A percentile compares a stretch with the other conserved stretches of the same genome.
phyloP scores from a whole-genome alignment of 371 early-diverging fungal genomes.

The Mucor circinelloides region DNA sequence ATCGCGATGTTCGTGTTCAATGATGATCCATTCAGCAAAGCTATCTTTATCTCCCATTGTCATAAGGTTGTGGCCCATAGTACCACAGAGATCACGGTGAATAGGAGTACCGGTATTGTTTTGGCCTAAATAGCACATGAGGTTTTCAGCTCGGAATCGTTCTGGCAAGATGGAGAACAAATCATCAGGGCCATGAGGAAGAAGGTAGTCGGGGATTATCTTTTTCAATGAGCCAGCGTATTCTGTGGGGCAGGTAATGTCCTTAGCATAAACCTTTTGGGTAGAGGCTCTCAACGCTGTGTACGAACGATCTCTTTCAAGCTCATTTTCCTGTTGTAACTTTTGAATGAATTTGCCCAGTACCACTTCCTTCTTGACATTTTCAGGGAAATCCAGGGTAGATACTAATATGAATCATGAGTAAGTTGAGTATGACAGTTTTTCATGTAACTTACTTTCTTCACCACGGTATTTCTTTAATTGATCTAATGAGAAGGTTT shows the following conservation, averaged over 20 bases:
- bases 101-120: conserved; percentile 35
- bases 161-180: conserved; percentile 28
- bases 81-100: conserved; percentile 42
- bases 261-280: conserved; percentile 31
- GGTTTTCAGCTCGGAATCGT: conserved; percentile 29
- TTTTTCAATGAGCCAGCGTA: conserved; percentile 13
- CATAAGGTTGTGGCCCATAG: conserved; percentile 49
- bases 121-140: conserved; percentile 46
- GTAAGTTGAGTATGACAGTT: background rate
- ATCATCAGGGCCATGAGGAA: conserved; percentile 29
- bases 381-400: background rate
- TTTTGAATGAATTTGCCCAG: background rate
- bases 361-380: background rate
- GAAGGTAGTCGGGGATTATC: conserved; percentile 28
- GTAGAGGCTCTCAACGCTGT: background rate
- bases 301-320: background rate
- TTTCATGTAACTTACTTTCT: conserved; percentile 25
- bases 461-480: conserved; percentile 29
- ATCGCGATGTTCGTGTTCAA: conserved; percentile 22
- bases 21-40: conserved; percentile 37
- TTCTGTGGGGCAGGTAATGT: conserved; percentile 26
- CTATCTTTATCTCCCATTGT: conserved; percentile 18
- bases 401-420: background rate
- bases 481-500: conserved; percentile 35
- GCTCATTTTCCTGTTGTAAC: background rate